These are phyloP conservation scores for Wallacemonas sp. DNA, from an alignment of 208 protist genomes.

Conservation along the genomic window DNA sequence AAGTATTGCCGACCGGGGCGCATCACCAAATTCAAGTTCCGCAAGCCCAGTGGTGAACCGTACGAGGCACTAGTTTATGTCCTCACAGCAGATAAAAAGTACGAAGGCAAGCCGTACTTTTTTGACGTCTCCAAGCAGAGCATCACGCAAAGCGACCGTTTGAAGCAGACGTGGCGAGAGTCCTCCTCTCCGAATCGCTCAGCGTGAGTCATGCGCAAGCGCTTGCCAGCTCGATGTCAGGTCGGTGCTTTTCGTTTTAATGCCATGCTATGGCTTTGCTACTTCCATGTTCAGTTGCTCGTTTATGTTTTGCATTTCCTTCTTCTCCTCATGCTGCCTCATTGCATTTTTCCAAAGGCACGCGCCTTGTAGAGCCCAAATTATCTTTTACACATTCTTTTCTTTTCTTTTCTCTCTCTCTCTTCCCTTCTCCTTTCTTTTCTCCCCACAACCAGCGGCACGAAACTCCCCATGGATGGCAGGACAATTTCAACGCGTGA, in stretches of 20 bases:
- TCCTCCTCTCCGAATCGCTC: conserved; percentile 22
- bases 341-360: neutral
- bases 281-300: too few species aligned
- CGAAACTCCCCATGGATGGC: too few species aligned
- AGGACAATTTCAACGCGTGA: too few species aligned
- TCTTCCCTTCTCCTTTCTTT: neutral
- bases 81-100: conserved; percentile 26
- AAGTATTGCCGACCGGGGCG: conserved; percentile 19
- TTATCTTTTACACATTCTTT: too few species aligned
- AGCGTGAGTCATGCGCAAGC: too few species aligned
- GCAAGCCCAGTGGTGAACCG: neutral
- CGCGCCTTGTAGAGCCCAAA: neutral
- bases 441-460: too few species aligned
- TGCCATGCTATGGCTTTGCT: too few species aligned
- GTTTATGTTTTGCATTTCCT: too few species aligned
- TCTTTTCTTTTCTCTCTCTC: neutral
- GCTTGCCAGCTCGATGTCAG: too few species aligned
- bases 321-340: conserved; percentile 23
- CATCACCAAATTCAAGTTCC: conserved; percentile 5
- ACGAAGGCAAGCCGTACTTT: conserved; percentile 17
- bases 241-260: too few species aligned
- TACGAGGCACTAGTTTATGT: conserved; percentile 20
- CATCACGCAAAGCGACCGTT: conserved; percentile 19
- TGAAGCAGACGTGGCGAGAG: conserved; percentile 15
- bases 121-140: conserved; percentile 21